Base-by-base conservation (phyloP, 106 monocot species). In the Allium fistulosum region DNA sequence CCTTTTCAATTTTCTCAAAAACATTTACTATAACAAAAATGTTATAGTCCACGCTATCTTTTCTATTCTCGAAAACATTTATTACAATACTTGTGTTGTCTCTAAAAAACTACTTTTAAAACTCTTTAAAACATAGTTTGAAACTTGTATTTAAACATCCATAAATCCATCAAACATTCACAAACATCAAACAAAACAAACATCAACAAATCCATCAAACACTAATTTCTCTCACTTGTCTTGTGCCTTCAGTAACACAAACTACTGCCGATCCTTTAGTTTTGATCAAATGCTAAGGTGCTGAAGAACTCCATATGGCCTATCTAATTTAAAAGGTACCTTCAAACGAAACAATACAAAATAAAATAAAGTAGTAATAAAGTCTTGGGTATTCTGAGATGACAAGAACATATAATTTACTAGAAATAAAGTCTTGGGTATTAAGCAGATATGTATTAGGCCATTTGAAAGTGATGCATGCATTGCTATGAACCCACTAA, bases 401-500 rank as follows among this genome's bases (percentile, higher is more conserved):
- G 46, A 69, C 15, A 48, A 26, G 4, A 17, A 55, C 14, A 53
- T 9, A 10, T 50, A 6, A 18, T 28, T 13, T 57, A 16, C 68
- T 12, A 58, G 58, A n/a, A n/a, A n/a, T n/a, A 58, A 59, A 17
- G 90, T 90, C 91, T 95, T 90, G 59, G 94, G 94, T 49, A 95
- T 95, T 62, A 95, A 75, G 58, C 94, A 95, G 26, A 91, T 65
- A 81, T 95, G 90, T 11, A 88, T 79, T 71, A 91, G 94, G 28
- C 94, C 94, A 75, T 90, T 95, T 12, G 94, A 77, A 58, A 95
- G 82, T 51, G 94, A 76, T 61, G 94, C 94, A 72, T 95, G 85
- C 94, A 95, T 95, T 52, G 94, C 83, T 66, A 95, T 95, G 65
- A 88, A 95, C 10, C 94, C 94, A 71, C 94, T 95, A 57, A 72